Percentiles rank a stretch among this genome's conserved stretches.
Evolutionary conservation across 1,284 basidiomycete genomes (phyloP).

Genomic region (Erythrobasidium hasegawianum): DNA sequence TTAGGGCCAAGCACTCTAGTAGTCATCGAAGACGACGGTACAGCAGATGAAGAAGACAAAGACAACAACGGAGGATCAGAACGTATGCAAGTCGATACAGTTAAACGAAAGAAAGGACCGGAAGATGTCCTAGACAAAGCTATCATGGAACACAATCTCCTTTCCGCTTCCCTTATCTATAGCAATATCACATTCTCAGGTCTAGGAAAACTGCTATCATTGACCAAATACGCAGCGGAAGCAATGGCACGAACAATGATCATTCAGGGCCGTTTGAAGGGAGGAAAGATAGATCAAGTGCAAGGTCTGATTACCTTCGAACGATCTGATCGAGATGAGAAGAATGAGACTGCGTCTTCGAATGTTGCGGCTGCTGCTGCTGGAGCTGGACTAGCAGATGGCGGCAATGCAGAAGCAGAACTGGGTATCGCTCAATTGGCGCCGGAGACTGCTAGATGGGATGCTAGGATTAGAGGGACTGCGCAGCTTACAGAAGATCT

Average conservation of each 20-base stretch:
- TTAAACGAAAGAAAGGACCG: slow-evolving; percentile 62
- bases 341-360: slow-evolving; percentile 23
- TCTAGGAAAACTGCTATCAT: slow-evolving; percentile 74
- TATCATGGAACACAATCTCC: slow-evolving; percentile 95
- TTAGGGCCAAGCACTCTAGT: slow-evolving; percentile 58
- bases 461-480: slow-evolving; percentile 19
- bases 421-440: slow-evolving; percentile 21
- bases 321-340: slow-evolving; percentile 21
- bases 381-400: slow-evolving; percentile 11
- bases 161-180: slow-evolving; percentile 74
- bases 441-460: slow-evolving; percentile 31
- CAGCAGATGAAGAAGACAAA: slow-evolving; percentile 51
- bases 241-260: slow-evolving; percentile 46
- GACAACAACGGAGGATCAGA: slow-evolving; percentile 53
- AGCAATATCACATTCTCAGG: slow-evolving; percentile 83
- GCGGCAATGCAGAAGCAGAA: slow-evolving; percentile 20
- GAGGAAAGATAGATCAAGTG: slow-evolving; percentile 44
- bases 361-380: slow-evolving; percentile 33
- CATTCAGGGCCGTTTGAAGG: slow-evolving; percentile 41
- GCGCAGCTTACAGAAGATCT: slow-evolving; percentile 29
- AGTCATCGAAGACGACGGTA: slow-evolving; percentile 56
- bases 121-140: slow-evolving; percentile 95
- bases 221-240: slow-evolving; percentile 62
- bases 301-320: slow-evolving; percentile 42
- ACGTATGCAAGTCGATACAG: slow-evolving; percentile 51